A percentile compares a stretch with the other conserved stretches of the same genome.
Evolutionary conservation across 2,329 filamentous ascomycete genomes (phyloP).

Genomic region (Sporothrix mexicana): DNA sequence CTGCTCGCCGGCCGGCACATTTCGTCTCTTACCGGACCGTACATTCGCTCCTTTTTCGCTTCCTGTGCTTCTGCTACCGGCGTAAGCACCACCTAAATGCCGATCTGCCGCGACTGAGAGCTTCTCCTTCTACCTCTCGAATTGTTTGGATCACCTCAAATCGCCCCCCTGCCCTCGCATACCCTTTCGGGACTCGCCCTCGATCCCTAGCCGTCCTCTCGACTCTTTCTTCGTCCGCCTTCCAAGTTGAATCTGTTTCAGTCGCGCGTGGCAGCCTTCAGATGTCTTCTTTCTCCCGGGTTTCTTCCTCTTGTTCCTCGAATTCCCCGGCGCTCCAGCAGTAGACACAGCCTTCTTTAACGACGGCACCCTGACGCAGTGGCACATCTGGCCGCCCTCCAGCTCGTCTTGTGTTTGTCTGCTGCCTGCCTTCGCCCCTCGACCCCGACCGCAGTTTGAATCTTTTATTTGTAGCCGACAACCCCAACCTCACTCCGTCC

Average conservation of each 20-base stretch:
- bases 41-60: background rate
- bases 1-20: background rate
- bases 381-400: background rate
- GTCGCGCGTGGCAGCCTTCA: slow-evolving; percentile 25
- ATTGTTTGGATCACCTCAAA: background rate
- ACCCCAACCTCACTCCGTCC: slow-evolving; percentile 26
- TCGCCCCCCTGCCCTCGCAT: background rate
- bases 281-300: slow-evolving; percentile 37
- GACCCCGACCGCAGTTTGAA: background rate
- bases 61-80: slow-evolving; percentile 2
- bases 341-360: slow-evolving; percentile 13
- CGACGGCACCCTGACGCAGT: background rate
- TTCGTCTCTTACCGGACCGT: background rate
- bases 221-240: background rate
- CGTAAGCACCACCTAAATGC: background rate
- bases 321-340: slow-evolving; percentile 31
- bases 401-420: slow-evolving; percentile 1
- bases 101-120: slow-evolving; percentile 21
- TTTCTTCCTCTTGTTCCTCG: slow-evolving; percentile 25
- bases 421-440: background rate
- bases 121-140: background rate
- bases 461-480: background rate
- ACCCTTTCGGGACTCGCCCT: background rate
- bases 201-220: background rate
- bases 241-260: background rate